Base-by-base conservation (phyloP, 345 rosid genomes). In the Citrus inodora region DNA sequence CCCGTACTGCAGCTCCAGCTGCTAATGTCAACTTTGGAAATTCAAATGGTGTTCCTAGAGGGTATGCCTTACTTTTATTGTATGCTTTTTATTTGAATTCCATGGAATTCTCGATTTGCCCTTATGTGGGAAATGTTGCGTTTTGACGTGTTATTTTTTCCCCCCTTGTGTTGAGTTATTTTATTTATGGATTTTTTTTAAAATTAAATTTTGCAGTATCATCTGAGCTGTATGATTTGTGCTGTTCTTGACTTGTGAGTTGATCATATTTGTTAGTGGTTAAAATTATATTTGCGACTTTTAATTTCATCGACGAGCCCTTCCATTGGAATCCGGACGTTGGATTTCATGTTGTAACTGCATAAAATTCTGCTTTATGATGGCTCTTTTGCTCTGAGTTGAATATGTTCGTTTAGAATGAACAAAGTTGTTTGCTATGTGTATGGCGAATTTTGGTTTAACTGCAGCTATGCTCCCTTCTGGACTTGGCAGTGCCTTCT, bases 1-100 rank as follows among this genome's bases (percentile, higher is more conserved):
- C 93, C 28, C 90, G 88, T 78, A 86, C 88, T 68, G 88, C 78
- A 1, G 81, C 90, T 77, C 63, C 77, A 21, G 58, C 82, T 64
- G 40, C 86, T 32, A 85, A 85, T 85, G 86, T 74, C 40, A 24
- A n/a, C 58, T 88, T 84, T 78, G 85, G 85, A 80, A 88, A 72
- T 73, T 82, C 78, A 25, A 94, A 82, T 76, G 95, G 83, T 64
- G 79, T 80, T 77, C 70, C 90, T 38, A 86, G 91, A 86, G 80
- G 94, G 97, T 91, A 79, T 77, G 86, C 24, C 51, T 6, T 28
- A 46, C n/a, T 74, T 65, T 38, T n/a, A 6, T 37, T 14, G 10
- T 14, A 1, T 27, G 4, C 0, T 24, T 9, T 80, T 25, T 13
- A 40, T 33, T 65, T 30, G 3, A n/a, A 55, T 53, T 38, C 5